These are phyloP conservation scores for Echinosophora koreensis DNA, from an alignment of 306 rosid species.

Conservation along the genomic window DNA sequence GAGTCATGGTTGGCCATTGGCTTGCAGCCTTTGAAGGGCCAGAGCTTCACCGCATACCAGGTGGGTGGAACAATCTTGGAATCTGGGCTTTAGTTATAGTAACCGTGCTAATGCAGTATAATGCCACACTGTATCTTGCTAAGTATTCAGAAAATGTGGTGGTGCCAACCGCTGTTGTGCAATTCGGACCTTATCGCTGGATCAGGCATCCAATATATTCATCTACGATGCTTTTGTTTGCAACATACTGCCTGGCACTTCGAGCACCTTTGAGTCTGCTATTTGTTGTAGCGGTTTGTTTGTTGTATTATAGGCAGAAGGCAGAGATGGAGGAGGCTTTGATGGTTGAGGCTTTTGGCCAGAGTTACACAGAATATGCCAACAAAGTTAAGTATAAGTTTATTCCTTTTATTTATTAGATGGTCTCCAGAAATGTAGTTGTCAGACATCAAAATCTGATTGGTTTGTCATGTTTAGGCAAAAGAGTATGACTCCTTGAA, in stretches of 20 bases:
- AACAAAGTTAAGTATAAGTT: conserved; percentile 80
- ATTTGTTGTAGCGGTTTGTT: conserved; percentile 69
- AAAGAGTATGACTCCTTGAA: conserved; percentile 33
- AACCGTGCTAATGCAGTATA: conserved; percentile 81
- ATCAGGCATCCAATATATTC: conserved; percentile 91
- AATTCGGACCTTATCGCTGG: conserved; percentile 95
- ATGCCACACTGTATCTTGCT: conserved; percentile 83
- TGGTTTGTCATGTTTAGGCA: conserved; percentile 42
- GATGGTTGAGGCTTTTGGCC: conserved; percentile 91
- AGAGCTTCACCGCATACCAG: conserved; percentile 75
- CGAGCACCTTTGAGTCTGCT: conserved; percentile 80
- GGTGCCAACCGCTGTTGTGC: conserved; percentile 89
- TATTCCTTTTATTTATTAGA: conserved; percentile 84
- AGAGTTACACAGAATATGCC: conserved; percentile 75
- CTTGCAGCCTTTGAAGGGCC: conserved; percentile 97
- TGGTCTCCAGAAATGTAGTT: conserved; percentile 35
- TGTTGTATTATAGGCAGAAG: conserved; percentile 84
- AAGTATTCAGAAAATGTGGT: conserved; percentile 91
- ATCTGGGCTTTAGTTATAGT: conserved; percentile 71
- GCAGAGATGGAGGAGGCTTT: conserved; percentile 85
- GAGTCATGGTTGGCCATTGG: conserved; percentile 84
- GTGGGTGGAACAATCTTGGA: conserved; percentile 79
- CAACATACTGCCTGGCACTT: conserved; percentile 73
- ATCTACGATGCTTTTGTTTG: conserved; percentile 80
- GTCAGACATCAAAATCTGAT: conserved; percentile 41